These are phyloP conservation scores for Termitomyces sp. DNA, from an alignment of 768 basidiomycete species.

Conservation along the genomic window DNA sequence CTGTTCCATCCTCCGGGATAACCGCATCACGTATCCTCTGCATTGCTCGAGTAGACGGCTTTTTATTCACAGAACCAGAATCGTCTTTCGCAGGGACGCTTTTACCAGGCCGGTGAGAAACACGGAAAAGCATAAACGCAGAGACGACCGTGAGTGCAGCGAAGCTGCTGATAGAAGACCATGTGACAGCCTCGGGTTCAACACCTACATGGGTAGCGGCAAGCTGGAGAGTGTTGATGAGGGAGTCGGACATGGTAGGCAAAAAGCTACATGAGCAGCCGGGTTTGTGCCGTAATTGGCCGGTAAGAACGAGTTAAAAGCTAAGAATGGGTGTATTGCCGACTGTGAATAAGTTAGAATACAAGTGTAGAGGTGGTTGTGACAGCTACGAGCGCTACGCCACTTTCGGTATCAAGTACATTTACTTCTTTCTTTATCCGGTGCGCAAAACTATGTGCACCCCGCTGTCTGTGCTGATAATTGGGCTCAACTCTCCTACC, in stretches of 20 bases:
- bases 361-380: no score
- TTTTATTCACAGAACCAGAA: not conserved
- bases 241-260: slow-evolving; percentile 1
- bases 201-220: slow-evolving; percentile 5
- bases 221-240: slow-evolving; percentile 8
- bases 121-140: slow-evolving; percentile 7
- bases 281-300: not conserved
- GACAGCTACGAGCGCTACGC: no score
- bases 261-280: no score
- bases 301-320: not conserved
- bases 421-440: slow-evolving; percentile 34
- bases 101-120: not conserved
- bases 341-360: no score
- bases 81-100: not conserved
- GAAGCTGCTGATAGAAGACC: slow-evolving; percentile 4
- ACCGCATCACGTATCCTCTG: slow-evolving; percentile 3
- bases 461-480: slow-evolving; percentile 89
- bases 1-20: slow-evolving; percentile 21
- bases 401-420: not conserved
- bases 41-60: not conserved
- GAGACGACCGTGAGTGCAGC: slow-evolving; percentile 1
- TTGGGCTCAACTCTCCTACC: slow-evolving; percentile 72
- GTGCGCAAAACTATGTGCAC: slow-evolving; percentile 92
- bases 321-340: no score
- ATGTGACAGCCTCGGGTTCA: slow-evolving; percentile 2